Evolutionary conservation across 129 eudicot species (phyloP).

Genomic region (Arctium lappa): DNA sequence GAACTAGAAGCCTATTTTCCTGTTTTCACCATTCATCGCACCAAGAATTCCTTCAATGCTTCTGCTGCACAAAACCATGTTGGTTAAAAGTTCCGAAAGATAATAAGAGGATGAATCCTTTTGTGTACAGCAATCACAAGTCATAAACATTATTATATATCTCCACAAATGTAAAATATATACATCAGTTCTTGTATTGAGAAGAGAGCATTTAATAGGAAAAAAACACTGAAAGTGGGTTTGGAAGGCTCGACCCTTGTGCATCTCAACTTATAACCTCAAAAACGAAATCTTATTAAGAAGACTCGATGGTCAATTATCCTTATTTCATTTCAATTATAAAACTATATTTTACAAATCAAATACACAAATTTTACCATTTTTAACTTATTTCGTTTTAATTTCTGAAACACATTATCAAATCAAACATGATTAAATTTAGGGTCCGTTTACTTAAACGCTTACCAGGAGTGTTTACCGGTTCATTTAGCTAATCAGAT

Average conservation of each 20-base stretch:
- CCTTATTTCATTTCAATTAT: not conserved
- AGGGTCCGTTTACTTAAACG: too few relatives aligned
- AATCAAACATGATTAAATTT: too few relatives aligned
- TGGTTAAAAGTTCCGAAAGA: not conserved
- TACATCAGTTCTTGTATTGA: not conserved
- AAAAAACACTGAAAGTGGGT: not conserved
- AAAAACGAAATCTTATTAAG: not conserved
- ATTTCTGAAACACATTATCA: too few relatives aligned
- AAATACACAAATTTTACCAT: too few relatives aligned
- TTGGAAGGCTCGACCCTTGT: too few relatives aligned
- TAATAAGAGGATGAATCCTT: not conserved
- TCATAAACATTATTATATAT: not conserved
- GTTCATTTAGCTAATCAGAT: too few relatives aligned
- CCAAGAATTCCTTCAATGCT: not conserved
- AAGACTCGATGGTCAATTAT: not conserved
- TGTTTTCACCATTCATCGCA: conserved; percentile 42
- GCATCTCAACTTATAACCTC: not conserved
- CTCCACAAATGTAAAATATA: not conserved
- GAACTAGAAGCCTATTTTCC: conserved; percentile 78
- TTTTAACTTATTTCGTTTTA: too few relatives aligned
- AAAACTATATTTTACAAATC: not conserved
- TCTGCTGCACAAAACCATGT: not conserved
- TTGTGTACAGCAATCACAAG: not conserved
- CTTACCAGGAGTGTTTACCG: too few relatives aligned
- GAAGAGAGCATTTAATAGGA: not conserved